Conservation (phyloP, 2,329 filamentous ascomycete genomes). For the Ophiostoma sp. region DNA sequence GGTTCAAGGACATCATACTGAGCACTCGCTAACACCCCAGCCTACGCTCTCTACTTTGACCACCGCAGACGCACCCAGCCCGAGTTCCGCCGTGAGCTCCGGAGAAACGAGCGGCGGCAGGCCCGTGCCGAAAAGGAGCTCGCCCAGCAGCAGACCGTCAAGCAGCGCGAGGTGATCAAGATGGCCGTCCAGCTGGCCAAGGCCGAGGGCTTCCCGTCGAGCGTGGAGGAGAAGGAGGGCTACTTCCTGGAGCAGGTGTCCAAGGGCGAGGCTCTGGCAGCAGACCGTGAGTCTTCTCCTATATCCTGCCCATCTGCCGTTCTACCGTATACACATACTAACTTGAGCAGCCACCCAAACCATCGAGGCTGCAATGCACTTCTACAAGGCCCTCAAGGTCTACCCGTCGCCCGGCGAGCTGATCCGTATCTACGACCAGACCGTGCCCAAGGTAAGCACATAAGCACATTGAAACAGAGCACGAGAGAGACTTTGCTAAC, state of each 20-base stretch:
- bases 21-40: constrained; percentile 33
- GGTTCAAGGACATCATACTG: not conserved
- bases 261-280: constrained; percentile 74
- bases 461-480: not conserved
- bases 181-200: constrained; percentile 71
- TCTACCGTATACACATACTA: not conserved
- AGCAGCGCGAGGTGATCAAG: constrained; percentile 70
- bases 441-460: constrained; percentile 76
- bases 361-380: constrained; percentile 83
- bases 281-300: constrained; percentile 60
- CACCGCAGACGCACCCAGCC: constrained; percentile 58
- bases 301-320: not conserved
- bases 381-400: constrained; percentile 98
- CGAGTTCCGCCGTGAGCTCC: constrained; percentile 62
- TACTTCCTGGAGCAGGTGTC: constrained; percentile 97
- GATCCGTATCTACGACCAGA: constrained; percentile 97
- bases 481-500: not conserved
- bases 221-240: constrained; percentile 86
- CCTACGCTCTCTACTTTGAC: constrained; percentile 65
- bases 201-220: constrained; percentile 83
- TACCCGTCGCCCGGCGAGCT: constrained; percentile 90
- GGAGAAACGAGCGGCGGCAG: constrained; percentile 69
- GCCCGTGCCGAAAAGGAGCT: constrained; percentile 67
- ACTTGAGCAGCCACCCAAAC: constrained; percentile 52
- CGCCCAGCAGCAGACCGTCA: constrained; percentile 57